Conservation (phyloP, 352 stramenopile genomes). For the Globisporangium acanthophoron region DNA sequence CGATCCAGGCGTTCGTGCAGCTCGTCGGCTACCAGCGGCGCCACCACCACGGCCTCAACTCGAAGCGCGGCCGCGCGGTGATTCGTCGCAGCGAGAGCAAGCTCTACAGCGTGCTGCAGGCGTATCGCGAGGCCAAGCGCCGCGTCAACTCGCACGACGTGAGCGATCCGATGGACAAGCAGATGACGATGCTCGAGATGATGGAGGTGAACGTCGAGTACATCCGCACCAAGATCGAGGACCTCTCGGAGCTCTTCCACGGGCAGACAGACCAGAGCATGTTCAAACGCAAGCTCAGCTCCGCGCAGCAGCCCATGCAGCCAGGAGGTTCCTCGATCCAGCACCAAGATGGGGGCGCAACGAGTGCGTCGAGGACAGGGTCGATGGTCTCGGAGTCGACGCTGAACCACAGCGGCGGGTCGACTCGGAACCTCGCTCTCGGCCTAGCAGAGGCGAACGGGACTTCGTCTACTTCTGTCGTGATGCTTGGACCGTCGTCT, state of each 20-base stretch:
- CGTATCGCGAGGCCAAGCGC: conserved; percentile 55
- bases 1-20: conserved; percentile 60
- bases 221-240: conserved; percentile 75
- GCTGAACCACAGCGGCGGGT: conserved; percentile 3
- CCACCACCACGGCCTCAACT: conserved; percentile 16
- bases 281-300: conserved; percentile 15
- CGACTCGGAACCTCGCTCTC: not conserved
- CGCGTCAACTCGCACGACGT: conserved; percentile 59
- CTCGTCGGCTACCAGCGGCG: conserved; percentile 40
- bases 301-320: conserved; percentile 3
- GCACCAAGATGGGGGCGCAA: not conserved
- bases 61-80: conserved; percentile 1
- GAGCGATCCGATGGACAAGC: conserved; percentile 72
- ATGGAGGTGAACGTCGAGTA: conserved; percentile 84
- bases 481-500: not conserved
- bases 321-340: not conserved
- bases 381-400: not conserved
- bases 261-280: conserved; percentile 19
- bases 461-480: not conserved
- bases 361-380: not conserved
- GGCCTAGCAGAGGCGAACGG: not conserved
- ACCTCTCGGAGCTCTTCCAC: conserved; percentile 48
- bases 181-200: conserved; percentile 85
- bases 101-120: conserved; percentile 49
- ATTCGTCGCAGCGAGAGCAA: conserved; percentile 38